Percentiles rank a stretch among this genome's conserved stretches.
Evolutionary conservation across 2,329 filamentous ascomycete species (phyloP).

Genomic region (Phyllachora maydis): DNA sequence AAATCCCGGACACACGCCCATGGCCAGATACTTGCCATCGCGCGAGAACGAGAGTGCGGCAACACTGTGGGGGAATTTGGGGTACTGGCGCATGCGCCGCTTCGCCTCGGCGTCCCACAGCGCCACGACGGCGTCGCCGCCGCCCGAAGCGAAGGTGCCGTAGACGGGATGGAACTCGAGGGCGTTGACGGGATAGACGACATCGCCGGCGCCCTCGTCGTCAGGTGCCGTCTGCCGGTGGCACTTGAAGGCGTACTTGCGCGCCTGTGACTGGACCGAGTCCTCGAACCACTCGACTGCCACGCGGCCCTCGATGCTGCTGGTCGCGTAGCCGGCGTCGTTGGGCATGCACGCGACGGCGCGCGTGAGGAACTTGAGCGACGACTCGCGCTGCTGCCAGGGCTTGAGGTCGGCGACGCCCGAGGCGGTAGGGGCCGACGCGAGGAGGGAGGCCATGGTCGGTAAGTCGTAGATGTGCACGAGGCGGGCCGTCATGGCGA

Average conservation of each 20-base stretch:
- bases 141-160: slow-evolving; percentile 76
- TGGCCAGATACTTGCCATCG: slow-evolving; percentile 59
- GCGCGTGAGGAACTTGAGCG: slow-evolving; percentile 87
- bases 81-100: slow-evolving; percentile 75
- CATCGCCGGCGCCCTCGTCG: slow-evolving; percentile 44
- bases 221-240: slow-evolving; percentile 57
- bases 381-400: slow-evolving; percentile 87
- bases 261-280: slow-evolving; percentile 62
- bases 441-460: slow-evolving; percentile 34
- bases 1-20: slow-evolving; percentile 70
- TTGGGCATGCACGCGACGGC: slow-evolving; percentile 93
- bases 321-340: slow-evolving; percentile 81
- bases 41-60: slow-evolving; percentile 57
- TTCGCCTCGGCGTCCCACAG: slow-evolving; percentile 87
- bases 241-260: slow-evolving; percentile 98
- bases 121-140: slow-evolving; percentile 79
- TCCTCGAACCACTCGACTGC: slow-evolving; percentile 98
- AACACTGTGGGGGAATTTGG: slow-evolving; percentile 61
- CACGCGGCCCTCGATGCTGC: slow-evolving; percentile 83
- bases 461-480: slow-evolving; percentile 86
- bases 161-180: slow-evolving; percentile 68
- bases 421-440: slow-evolving; percentile 18
- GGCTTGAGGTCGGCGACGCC: slow-evolving; percentile 52
- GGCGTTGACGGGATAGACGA: slow-evolving; percentile 83
- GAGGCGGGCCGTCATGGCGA: slow-evolving; percentile 88